Evolutionary conservation across 257 asterid genomes (phyloP), one percentile per base, ranked within the genome.

Genomic region (Vinca minor): DNA sequence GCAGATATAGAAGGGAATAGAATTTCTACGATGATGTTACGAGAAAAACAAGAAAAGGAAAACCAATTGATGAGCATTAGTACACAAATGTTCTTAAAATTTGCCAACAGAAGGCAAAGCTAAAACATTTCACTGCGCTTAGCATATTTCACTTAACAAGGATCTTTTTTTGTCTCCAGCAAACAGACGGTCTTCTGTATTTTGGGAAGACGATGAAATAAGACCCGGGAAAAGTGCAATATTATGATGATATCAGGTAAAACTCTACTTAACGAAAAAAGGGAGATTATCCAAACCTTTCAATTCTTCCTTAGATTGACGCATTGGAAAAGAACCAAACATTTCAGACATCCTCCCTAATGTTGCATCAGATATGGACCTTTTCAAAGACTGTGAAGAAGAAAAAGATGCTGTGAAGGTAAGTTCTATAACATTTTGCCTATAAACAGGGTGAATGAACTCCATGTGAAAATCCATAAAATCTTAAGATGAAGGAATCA

Each of bases 361-460:
- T 21, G 95, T 84, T 53, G 92, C 67, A 77, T 90, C 97, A 0
- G 97, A 85, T 75, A 78, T 74, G 26, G 87, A 90, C 79, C 95
- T 87, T 79, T 78, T 90, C 45, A 82, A 64, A 65, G 77, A 69
- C 97, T 90, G 65, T 71, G 77, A 62, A 2, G 58, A 58, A 66
- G 1, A 66, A 62, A 61, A 54, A 73, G 69, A 62, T 58, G 65
- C 69, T 38, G 62, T 34, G 63, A 25, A 36, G 48, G 21, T 13
- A n/a, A 41, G 46, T 10, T 9, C 14, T 6, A n/a, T 38, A 12
- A 18, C 34, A 35, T 8, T 57, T 39, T 5, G 7, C 25, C 14
- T 11, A 2, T 3, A 13, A 39, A 38, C 17, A 47, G 21, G 36
- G 9, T 23, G 20, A 31, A 59, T 23, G 11, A 10, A 10, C 8